Base-by-base conservation (phyloP, 306 rosid species). In the Citrullus colocynthis region DNA sequence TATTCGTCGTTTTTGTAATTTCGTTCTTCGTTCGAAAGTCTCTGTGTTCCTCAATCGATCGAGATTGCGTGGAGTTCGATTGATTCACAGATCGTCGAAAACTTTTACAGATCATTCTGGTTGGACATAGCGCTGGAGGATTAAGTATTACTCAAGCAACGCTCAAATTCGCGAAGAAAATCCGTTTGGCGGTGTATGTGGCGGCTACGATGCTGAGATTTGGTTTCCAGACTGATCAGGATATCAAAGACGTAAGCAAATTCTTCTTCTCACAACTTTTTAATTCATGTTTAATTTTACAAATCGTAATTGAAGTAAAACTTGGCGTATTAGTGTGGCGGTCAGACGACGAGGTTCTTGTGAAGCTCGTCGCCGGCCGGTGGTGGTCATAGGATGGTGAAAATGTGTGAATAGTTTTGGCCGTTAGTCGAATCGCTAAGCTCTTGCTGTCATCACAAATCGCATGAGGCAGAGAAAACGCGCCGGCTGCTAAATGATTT, bases 71-170 rank as follows among this genome's bases (percentile, higher is more conserved):
- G 45, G 9, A 49, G 36, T 45, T 41, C 54, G 24, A 32, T 42
- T 61, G 16, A 28, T 80, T 49, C 15, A 49, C 60, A 49, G 28
- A 45, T 49, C 28, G 21, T 13, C 3, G 52, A 37, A 8, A 69
- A 18, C 15, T 58, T 13, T 73, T 73, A 36, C 84, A 93, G 97
- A 91, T 90, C 55, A 85, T 92, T 76, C 78, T 95, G 84, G 98
- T 95, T 60, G 98, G 97, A 10, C 97, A 90, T 52, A 95, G 98
- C 67, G 98, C 98, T 24, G 97, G 98, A 80, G 97, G 98, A 74
- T 80, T 92, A 63, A 92, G 89, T 70, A 80, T 92, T 73, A 95
- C 97, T 36, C 89, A 88, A 81, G 95, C 92, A 4, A 85, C 89
- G 83, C 88, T 83, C 44, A 89, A 85, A 78, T 95, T 90, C 75